Conservation (phyloP, 441 rosid species). For the Syzygium malaccense region DNA sequence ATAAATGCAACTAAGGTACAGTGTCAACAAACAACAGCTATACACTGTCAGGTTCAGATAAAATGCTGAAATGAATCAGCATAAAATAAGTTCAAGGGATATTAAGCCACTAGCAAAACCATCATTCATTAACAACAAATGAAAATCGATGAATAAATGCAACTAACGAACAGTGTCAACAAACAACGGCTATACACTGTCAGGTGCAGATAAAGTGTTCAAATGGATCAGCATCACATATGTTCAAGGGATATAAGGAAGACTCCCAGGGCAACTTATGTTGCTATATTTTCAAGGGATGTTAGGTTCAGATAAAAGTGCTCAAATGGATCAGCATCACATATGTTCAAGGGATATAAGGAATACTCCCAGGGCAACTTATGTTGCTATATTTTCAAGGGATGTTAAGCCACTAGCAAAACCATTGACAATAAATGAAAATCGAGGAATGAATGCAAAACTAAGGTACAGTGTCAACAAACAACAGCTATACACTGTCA, state of each 20-base stretch:
- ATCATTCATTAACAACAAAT: background rate
- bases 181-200: background rate
- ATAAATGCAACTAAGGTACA: background rate
- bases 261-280: background rate
- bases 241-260: background rate
- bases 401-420: background rate
- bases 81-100: background rate
- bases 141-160: background rate
- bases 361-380: background rate
- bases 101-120: background rate
- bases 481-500: background rate
- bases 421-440: background rate
- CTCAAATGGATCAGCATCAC: background rate
- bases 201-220: background rate
- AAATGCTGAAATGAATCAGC: background rate
- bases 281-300: no score
- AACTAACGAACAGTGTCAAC: background rate
- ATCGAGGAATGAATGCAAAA: background rate
- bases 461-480: background rate
- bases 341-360: background rate
- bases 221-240: background rate
- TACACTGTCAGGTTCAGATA: background rate
- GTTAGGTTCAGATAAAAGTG: background rate
- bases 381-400: no score
- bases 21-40: background rate